Evolutionary conservation across 176 grass and related monocot species (phyloP), one percentile per base, ranked within the genome.

Genomic region (Oryza nivara): DNA sequence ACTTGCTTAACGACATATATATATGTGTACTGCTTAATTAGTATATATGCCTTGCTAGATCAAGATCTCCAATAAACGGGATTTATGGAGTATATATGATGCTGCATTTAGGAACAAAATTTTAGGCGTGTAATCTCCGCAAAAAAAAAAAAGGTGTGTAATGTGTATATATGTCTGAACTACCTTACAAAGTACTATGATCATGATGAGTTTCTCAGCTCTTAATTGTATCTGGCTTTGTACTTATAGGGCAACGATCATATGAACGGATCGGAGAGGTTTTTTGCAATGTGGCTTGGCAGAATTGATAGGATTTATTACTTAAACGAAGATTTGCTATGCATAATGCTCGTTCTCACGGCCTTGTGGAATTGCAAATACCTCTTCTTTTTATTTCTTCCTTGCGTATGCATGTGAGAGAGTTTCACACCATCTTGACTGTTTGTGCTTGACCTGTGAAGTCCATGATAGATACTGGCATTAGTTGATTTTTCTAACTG

Each of bases 1-100:
- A 20, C 65, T 95, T 17, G 70, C 23, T 13, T 76, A 79, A 67
- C 65, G 69, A 40, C 48, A 7, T 56, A 9, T 38, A 9, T 38
- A 67, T 19, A 46, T 23, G 9, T 44, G 43, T 3, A 13, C 58
- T 23, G 38, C 40, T 11, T 19, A 41, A 41, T 41, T 41, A 20
- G 19, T 58, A 7, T 58, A n/a, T 63, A 11, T 63, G 19, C 52
- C 52, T 17, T 58, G 35, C 52, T 16, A 73, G 16, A 56, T 66
- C 47, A 28, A 66, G 19, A 7, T 14, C 45, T 22, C 38, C 40
- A 30, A 44, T 26, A 69, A 54, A 30, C 28, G 66, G 47, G 46
- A 28, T 36, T 43, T 36, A 9, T 26, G 49, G 2, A 36, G 20
- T 30, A 14, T 15, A 30, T 35, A 60, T 41, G 34, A 58, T 74